Percentiles rank a stretch among this genome's conserved stretches.
These are phyloP conservation scores for Aspergillus hancockii DNA, from an alignment of 495 filamentous ascomycete genomes.

Conservation along the genomic window DNA sequence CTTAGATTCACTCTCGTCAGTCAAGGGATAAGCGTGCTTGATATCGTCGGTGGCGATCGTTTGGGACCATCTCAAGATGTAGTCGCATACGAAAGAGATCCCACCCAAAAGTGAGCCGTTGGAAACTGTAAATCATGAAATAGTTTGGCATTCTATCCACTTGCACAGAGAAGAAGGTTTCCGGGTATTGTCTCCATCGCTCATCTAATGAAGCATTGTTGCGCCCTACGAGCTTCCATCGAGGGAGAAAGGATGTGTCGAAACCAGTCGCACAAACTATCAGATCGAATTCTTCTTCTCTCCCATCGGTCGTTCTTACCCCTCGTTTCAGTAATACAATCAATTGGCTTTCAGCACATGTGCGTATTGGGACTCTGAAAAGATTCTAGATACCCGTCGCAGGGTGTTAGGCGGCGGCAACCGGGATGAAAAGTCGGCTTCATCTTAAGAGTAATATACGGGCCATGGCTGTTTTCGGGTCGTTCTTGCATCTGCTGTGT, in stretches of 20 bases:
- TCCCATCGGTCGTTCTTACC: conserved; percentile 26
- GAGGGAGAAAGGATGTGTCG: conserved; percentile 38
- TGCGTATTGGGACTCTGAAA: conserved; percentile 44
- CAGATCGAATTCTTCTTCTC: conserved; percentile 38
- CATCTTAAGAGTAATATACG: conserved; percentile 33
- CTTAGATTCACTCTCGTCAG: neutral
- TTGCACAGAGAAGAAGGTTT: conserved; percentile 41
- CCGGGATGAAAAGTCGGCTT: conserved; percentile 39
- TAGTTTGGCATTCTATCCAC: conserved; percentile 44
- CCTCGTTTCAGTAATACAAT: conserved; percentile 49
- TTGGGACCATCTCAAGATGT: neutral
- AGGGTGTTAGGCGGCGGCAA: conserved; percentile 45
- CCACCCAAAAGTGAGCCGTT: neutral
- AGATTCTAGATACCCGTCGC: conserved; percentile 40
- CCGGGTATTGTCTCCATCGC: conserved; percentile 22
- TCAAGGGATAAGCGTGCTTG: neutral
- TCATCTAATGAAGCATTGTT: conserved; percentile 30
- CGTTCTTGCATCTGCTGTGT: conserved; percentile 33
- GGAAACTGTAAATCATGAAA: conserved; percentile 24
- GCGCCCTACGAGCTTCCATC: conserved; percentile 34
- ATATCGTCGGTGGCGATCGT: neutral
- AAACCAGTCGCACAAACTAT: conserved; percentile 54
- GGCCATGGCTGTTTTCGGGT: conserved; percentile 27
- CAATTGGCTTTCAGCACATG: conserved; percentile 47
- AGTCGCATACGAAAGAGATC: conserved; percentile 1